Evolutionary conservation across 2,329 filamentous ascomycete species (phyloP).

Genomic region (Exophiala bonariae): DNA sequence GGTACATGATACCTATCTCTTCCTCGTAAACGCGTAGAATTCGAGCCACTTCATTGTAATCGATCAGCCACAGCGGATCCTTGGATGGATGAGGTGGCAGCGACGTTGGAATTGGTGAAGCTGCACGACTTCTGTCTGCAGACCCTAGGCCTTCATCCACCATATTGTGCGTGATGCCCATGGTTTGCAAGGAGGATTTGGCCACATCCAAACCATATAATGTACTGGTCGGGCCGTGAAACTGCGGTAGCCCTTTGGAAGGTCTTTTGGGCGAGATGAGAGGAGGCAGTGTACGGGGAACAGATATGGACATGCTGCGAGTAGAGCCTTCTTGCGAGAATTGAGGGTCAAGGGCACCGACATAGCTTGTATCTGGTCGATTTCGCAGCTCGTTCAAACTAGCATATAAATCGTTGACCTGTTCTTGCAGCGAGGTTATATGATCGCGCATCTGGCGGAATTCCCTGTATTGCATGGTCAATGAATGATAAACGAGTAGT

Average conservation of each 20-base stretch:
- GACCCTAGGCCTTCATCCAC: slow-evolving; percentile 60
- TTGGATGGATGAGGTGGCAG: slow-evolving; percentile 47
- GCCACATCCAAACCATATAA: slow-evolving; percentile 85
- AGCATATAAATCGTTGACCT: slow-evolving; percentile 75
- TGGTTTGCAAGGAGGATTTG: slow-evolving; percentile 80
- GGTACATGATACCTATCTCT: slow-evolving; percentile 91
- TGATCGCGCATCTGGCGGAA: slow-evolving; percentile 79
- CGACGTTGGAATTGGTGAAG: slow-evolving; percentile 42
- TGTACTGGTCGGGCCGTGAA: slow-evolving; percentile 82
- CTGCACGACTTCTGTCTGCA: slow-evolving; percentile 54
- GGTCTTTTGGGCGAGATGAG: slow-evolving; percentile 38
- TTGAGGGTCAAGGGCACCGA: slow-evolving; percentile 18
- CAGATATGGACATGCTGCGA: slow-evolving; percentile 28
- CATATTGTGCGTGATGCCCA: slow-evolving; percentile 73
- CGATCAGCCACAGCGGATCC: slow-evolving; percentile 79
- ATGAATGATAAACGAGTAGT: neutral
- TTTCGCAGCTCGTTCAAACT: slow-evolving; percentile 67
- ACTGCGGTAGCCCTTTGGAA: slow-evolving; percentile 61
- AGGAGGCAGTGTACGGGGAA: slow-evolving; percentile 25
- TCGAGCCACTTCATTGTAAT: slow-evolving; percentile 75
- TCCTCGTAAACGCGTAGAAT: slow-evolving; percentile 81
- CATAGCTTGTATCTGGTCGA: slow-evolving; percentile 35
- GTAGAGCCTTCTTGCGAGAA: slow-evolving; percentile 27
- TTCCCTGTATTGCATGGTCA: slow-evolving; percentile 54
- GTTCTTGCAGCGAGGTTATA: slow-evolving; percentile 74